Base-by-base conservation (phyloP, 371 early-diverging fungal species). In the Mucor velutinosus region DNA sequence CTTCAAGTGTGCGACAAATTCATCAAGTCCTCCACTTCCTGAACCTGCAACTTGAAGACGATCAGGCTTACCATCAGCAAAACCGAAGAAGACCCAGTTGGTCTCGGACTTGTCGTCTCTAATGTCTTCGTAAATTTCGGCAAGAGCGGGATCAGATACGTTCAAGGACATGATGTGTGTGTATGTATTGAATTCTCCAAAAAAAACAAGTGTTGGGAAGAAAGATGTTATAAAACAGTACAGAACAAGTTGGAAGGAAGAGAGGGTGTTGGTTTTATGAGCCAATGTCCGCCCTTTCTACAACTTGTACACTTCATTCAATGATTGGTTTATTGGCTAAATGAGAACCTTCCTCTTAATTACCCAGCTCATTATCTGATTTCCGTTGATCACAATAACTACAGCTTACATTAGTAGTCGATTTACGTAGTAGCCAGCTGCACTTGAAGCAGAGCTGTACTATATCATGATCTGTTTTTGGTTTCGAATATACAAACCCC, bases 21-120 rank as follows among this genome's bases (percentile, higher is more conserved):
- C 94, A 7, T 66, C 71, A 15, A 94, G 80, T 33, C 93, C 94
- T 45, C 91, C 93, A 7, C 77, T 72, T 21, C 93, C 92, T 75
- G 75, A 33, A 56, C 76, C 84, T 64, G 82, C 77, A 5, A 84
- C 79, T 71, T 69, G 70, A 57, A 84, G 77, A 62, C 77, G 73
- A 65, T 82, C 81, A 45, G 84, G 79, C 55, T 76, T 84, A 30
- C 76, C 81, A 69, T 74, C 66, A 17, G 82, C 81, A 63, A 80
- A 82, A 51, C 76, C 81, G 59, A 80, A 80, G 60, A 83, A 81
- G 7, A 69, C 78, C 84, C 93, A 92, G 78, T 91, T 88, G 33
- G 90, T 90, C 32, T 78, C 78, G 49, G 86, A 84, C 76, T 90
- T 88, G 82, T 92, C 87, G 67, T 86, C 79, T 74, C 89, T 81